Evolutionary conservation across 2,329 filamentous ascomycete genomes (phyloP).

Genomic region (Aspergillus pseudoterreus): DNA sequence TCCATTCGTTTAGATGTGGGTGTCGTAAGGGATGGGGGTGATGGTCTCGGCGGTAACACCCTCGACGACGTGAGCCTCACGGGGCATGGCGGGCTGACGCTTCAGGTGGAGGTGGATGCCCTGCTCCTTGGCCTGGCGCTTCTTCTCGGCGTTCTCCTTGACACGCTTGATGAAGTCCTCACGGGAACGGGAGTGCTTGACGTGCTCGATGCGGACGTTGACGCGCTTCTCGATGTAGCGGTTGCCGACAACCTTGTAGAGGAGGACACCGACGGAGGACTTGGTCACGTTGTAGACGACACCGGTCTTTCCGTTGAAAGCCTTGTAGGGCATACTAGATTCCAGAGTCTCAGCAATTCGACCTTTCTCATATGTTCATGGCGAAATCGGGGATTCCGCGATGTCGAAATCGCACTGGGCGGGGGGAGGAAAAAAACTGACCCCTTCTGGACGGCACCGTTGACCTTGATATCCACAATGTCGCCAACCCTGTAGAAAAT

Average conservation of each 20-base stretch:
- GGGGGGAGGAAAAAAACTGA: conserved; percentile 50
- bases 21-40: conserved; percentile 92
- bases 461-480: conserved; percentile 97
- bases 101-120: conserved; percentile 88
- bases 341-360: conserved; percentile 22
- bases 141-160: conserved; percentile 91
- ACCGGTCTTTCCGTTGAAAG: conserved; percentile 99
- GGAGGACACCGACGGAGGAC: conserved; percentile 94
- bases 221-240: conserved; percentile 99
- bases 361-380: conserved; percentile 12
- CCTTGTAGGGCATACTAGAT: conserved; percentile 91
- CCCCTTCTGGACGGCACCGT: conserved; percentile 98
- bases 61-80: conserved; percentile 76
- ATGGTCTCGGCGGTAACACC: conserved; percentile 89
- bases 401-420: neutral
- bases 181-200: conserved; percentile 87
- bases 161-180: conserved; percentile 96
- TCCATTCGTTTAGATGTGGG: conserved; percentile 73
- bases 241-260: conserved; percentile 99
- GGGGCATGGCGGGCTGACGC: conserved; percentile 77
- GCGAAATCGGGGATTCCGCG: neutral
- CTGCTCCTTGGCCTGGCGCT: conserved; percentile 87
- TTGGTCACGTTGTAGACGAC: conserved; percentile 99
- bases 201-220: conserved; percentile 98
- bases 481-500: conserved; percentile 73